A percentile compares a stretch with the other conserved stretches of the same genome.
phyloP scores from a whole-genome alignment of 257 asterid genomes.

The Coffea eugenioides region DNA sequence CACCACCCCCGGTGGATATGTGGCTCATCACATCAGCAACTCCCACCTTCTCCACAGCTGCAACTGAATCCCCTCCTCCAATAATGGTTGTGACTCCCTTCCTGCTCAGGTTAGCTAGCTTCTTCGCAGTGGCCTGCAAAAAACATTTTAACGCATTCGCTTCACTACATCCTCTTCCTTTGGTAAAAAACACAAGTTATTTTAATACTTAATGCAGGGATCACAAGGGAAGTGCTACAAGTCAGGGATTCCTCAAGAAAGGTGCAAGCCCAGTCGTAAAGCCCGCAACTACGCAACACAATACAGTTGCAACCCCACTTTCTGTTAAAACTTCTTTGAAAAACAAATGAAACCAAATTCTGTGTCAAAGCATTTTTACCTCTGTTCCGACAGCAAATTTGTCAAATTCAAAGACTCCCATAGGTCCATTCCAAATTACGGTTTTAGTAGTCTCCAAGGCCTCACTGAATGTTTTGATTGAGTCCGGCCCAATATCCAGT shows the following conservation, averaged over 20 bases:
- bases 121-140: slow-evolving; percentile 67
- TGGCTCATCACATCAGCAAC: slow-evolving; percentile 87
- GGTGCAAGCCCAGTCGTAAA: not conserved
- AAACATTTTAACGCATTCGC: slow-evolving; percentile 1
- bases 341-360: not conserved
- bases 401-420: slow-evolving; percentile 92
- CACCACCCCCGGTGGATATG: slow-evolving; percentile 95
- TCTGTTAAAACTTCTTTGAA: not conserved
- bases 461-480: slow-evolving; percentile 68
- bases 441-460: slow-evolving; percentile 77
- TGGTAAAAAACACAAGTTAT: not conserved
- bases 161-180: slow-evolving; percentile 7
- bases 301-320: not conserved
- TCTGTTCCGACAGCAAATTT: slow-evolving; percentile 86
- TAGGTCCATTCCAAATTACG: slow-evolving; percentile 91
- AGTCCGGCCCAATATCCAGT: slow-evolving; percentile 82
- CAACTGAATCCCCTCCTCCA: slow-evolving; percentile 95
- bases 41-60: slow-evolving; percentile 90
- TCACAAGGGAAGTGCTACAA: not conserved
- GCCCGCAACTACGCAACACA: not conserved
- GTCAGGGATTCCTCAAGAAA: not conserved
- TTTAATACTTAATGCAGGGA: not conserved
- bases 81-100: slow-evolving; percentile 87
- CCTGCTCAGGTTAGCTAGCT: slow-evolving; percentile 75
- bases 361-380: slow-evolving; percentile 35